Evolutionary conservation across 257 asterid genomes (phyloP), one percentile per base, ranked within the genome.

Genomic region (Nicotiana sylvestris): DNA sequence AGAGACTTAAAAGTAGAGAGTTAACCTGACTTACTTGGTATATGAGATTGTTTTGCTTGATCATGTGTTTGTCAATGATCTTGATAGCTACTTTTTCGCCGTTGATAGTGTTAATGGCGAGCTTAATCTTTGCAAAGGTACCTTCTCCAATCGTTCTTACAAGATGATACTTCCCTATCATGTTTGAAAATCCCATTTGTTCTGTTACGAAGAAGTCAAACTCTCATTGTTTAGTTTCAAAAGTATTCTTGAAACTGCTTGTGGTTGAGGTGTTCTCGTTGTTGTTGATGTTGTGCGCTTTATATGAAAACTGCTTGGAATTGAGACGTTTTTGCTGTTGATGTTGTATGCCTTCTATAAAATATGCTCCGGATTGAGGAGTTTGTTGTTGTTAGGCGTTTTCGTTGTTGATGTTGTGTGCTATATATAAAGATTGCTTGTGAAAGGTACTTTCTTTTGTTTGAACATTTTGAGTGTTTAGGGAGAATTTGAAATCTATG

Each of bases 71-170:
- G 80, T 86, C 85, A 0, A 86, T 83, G 77, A 86, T 81, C 49
- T 86, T 86, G 70, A 83, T 83, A 7, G 86, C 86, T 12, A 86
- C 88, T 66, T 83, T 37, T 43, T 86, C 77, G 4, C 84, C 86
- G 58, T 80, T 86, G 77, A 5, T 18, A 17, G 80, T 83, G 81
- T 81, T 81, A 21, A 57, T 29, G 1, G 89, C 86, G 53, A 86
- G 53, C 51, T 86, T 86, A 69, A 86, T 87, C 83, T 86, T 83
- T 0, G 85, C 87, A 68, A 86, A 86, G 18, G 83, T 60, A 8
- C 87, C 89, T 86, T 86, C 87, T 68, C 89, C 89, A 27, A 83
- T 67, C 25, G 87, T 86, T 81, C 85, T 78, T 25, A 61, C 61
- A 17, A 86, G 67, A 37, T 83, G 78, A 65, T 86, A 86, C 76